phyloP scores from a whole-genome alignment of 1,139 yeast species.

The Eremothecium coryli region DNA sequence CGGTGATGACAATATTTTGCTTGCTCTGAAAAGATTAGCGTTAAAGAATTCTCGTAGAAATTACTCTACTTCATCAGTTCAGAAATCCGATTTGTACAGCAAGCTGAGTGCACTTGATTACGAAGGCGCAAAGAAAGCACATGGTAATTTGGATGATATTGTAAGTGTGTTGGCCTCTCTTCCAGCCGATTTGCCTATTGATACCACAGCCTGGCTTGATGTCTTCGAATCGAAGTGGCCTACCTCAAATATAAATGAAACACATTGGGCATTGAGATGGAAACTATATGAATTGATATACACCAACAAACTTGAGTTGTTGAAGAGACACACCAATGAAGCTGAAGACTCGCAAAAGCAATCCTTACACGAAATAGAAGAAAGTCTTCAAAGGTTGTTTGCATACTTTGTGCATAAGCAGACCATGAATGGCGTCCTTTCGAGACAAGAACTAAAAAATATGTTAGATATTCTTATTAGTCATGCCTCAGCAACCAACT shows the following conservation, averaged over 20 bases:
- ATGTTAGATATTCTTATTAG: slow-evolving; percentile 14
- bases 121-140: slow-evolving; percentile 7
- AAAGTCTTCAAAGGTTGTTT: background rate
- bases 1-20: slow-evolving; percentile 21
- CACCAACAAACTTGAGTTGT: slow-evolving; percentile 1
- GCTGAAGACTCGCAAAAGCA: background rate
- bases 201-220: slow-evolving; percentile 4
- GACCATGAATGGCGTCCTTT: slow-evolving; percentile 14
- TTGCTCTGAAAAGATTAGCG: slow-evolving; percentile 25
- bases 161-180: slow-evolving; percentile 3
- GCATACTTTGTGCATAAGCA: slow-evolving; percentile 21
- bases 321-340: background rate
- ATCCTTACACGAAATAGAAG: background rate
- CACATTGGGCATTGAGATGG: slow-evolving; percentile 7
- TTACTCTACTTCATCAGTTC: slow-evolving; percentile 7
- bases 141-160: background rate
- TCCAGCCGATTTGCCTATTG: slow-evolving; percentile 2
- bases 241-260: slow-evolving; percentile 4
- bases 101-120: slow-evolving; percentile 13
- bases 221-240: slow-evolving; percentile 4
- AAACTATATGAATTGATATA: slow-evolving; percentile 5
- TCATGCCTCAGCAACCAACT: background rate
- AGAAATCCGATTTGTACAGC: slow-evolving; percentile 3
- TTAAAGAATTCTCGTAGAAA: slow-evolving; percentile 20
- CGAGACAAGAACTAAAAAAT: slow-evolving; percentile 17